A percentile compares a stretch with the other conserved stretches of the same genome.
Conservation (phyloP, 2,329 filamentous ascomycete genomes). For the Aplosporella prunicola region DNA sequence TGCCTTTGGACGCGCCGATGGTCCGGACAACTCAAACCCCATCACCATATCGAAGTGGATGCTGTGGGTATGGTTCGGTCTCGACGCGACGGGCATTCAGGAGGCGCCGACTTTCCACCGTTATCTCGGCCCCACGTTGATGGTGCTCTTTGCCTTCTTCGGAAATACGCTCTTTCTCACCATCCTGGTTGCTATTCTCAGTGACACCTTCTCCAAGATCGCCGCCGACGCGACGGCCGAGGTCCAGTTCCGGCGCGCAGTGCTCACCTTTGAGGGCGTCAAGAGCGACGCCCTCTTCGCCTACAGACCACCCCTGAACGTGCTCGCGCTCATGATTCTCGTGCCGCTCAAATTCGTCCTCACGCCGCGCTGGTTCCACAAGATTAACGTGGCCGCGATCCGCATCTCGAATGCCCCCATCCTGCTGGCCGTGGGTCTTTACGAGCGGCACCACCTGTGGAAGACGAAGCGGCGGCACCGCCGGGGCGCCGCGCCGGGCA, state of each 20-base stretch:
- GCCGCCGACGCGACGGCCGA: conserved; percentile 70
- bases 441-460: conserved; percentile 65
- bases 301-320: conserved; percentile 75
- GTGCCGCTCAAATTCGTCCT: conserved; percentile 70
- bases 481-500: too few relatives aligned
- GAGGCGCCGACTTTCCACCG: conserved; percentile 61
- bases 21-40: conserved; percentile 10
- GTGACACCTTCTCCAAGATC: conserved; percentile 73
- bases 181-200: conserved; percentile 77
- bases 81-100: conserved; percentile 57
- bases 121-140: conserved; percentile 67
- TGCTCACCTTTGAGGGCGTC: conserved; percentile 75
- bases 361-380: conserved; percentile 80
- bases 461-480: conserved; percentile 33
- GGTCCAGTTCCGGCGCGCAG: conserved; percentile 71
- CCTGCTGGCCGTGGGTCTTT: conserved; percentile 58
- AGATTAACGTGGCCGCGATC: conserved; percentile 71
- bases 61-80: conserved; percentile 86
- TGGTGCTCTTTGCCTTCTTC: conserved; percentile 76
- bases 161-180: conserved; percentile 86
- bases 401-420: conserved; percentile 67
- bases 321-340: conserved; percentile 63
- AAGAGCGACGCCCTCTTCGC: conserved; percentile 77
- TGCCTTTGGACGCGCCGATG: conserved; percentile 32
- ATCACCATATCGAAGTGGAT: conserved; percentile 80